Evolutionary conservation across 257 asterid genomes (phyloP), one percentile per base, ranked within the genome.

Genomic region (Ophiorrhiza pumila): DNA sequence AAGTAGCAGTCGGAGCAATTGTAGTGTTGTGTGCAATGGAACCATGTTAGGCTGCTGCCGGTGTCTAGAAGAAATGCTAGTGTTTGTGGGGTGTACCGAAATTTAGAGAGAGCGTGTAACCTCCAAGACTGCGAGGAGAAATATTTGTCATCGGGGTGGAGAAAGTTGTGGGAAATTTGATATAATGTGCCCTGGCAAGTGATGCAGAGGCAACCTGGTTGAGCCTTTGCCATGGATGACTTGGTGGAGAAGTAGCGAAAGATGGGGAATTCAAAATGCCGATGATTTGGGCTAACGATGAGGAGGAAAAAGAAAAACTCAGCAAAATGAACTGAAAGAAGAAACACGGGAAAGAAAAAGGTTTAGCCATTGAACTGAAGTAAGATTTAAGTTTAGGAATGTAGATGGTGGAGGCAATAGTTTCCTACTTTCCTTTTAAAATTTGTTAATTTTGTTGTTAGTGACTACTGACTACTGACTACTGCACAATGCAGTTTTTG

Each of bases 11-110:
- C 75, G 11, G n/a, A 69, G 80, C 90, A 87, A 66, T 77, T 2
- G 49, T 82, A 82, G 61, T 79, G 64, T 0, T n/a, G 31, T 0
- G 86, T 85, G 88, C 93, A 87, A 71, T 90, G 93, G 76, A 71
- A 79, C 93, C 93, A 87, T 56, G 82, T 83, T 0, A 77, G 83
- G 86, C 90, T 85, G 50, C 86, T 85, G 34, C 89, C 90, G 41
- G 90, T 83, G 89, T 87, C 93, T 85, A 88, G 79, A 71, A 84
- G n/a, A n/a, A 85, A 84, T 14, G 86, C 39, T 0, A 85, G 15
- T 4, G 66, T 66, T 72, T 88, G 93, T 73, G 87, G 90, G 93
- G 90, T 46, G 90, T 84, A 14, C 93, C 93, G 65, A 88, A 65
- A 10, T 29, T 49, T 76, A 88, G 87, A 18, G 85, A 73, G 71